Conservation (phyloP, 169 alveolate genomes). For the Plasmodium blacklocki region DNA sequence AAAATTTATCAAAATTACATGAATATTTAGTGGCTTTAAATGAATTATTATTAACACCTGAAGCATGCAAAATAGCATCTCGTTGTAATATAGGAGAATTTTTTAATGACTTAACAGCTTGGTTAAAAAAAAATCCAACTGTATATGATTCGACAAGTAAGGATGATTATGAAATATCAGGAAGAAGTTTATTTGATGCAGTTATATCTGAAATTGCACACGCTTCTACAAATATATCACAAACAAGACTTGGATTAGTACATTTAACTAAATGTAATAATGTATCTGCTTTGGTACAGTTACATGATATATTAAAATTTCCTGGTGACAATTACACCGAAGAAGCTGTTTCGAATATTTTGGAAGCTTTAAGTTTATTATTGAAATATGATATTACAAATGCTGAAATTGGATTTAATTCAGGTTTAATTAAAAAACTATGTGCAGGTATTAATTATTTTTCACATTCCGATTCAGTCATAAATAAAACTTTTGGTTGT, state of each 20-base stretch:
- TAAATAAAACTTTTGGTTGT: constrained; percentile 91
- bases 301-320: constrained; percentile 26
- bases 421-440: constrained; percentile 85
- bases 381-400: constrained; percentile 88
- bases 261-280: constrained; percentile 75
- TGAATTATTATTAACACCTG: constrained; percentile 82
- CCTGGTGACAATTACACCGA: constrained; percentile 78
- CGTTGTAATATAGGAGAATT: constrained; percentile 77
- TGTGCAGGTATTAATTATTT: constrained; percentile 88
- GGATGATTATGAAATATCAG: constrained; percentile 77
- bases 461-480: constrained; percentile 87
- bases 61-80: constrained; percentile 83
- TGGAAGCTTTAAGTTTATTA: constrained; percentile 85
- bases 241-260: constrained; percentile 83
- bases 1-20: constrained; percentile 79
- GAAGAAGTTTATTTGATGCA: constrained; percentile 80
- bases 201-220: constrained; percentile 81
- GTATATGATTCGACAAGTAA: constrained; percentile 29
- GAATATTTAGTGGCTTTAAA: constrained; percentile 79
- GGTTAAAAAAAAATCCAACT: constrained; percentile 72
- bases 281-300: constrained; percentile 22
- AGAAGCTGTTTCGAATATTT: constrained; percentile 80
- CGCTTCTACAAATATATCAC: constrained; percentile 76
- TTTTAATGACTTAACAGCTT: constrained; percentile 61
- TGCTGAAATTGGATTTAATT: constrained; percentile 89